phyloP scores from a whole-genome alignment of 768 basidiomycete species.

The Boletales sp. region DNA sequence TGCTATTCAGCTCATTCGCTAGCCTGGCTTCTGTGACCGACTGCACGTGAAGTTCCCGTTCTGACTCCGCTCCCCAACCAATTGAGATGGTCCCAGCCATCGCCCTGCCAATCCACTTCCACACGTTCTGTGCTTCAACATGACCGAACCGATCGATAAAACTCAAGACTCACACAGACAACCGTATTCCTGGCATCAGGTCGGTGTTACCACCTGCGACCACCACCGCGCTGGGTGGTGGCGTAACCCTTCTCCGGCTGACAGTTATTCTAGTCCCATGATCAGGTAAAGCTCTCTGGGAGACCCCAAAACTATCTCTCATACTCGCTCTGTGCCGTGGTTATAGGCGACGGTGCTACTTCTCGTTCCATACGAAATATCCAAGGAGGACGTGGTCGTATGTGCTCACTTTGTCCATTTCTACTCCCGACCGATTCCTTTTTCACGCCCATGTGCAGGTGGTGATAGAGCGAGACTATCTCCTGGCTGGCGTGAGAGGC shows the following conservation, averaged over 20 bases:
- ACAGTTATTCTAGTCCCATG: conserved; percentile 61
- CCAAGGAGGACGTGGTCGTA: conserved; percentile 70
- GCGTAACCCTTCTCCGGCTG: conserved; percentile 15
- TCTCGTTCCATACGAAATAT: conserved; percentile 66
- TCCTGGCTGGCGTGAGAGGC: conserved; percentile 71
- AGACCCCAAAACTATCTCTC: conserved; percentile 8
- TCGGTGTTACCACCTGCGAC: conserved; percentile 30
- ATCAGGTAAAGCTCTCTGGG: conserved; percentile 52
- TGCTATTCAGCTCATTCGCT: conserved; percentile 14
- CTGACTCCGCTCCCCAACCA: conserved; percentile 32
- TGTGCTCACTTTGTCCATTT: conserved; percentile 17
- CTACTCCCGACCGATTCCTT: background rate
- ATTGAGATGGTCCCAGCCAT: conserved; percentile 21
- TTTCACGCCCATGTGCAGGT: conserved; percentile 42
- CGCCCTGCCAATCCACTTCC: conserved; percentile 6
- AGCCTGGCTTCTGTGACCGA: conserved; percentile 5
- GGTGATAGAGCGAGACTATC: conserved; percentile 63
- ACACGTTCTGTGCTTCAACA: conserved; percentile 9
- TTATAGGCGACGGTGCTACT: conserved; percentile 71
- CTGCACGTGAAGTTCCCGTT: conserved; percentile 28
- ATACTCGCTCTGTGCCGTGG: conserved; percentile 17
- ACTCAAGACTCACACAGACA: conserved; percentile 30
- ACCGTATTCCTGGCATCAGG: conserved; percentile 86
- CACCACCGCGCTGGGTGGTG: conserved; percentile 9
- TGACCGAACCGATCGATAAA: conserved; percentile 22